Percentiles rank a stretch among this genome's conserved stretches.
Conservation (phyloP, 139 green algal species). For the Micromonas pusilla region DNA sequence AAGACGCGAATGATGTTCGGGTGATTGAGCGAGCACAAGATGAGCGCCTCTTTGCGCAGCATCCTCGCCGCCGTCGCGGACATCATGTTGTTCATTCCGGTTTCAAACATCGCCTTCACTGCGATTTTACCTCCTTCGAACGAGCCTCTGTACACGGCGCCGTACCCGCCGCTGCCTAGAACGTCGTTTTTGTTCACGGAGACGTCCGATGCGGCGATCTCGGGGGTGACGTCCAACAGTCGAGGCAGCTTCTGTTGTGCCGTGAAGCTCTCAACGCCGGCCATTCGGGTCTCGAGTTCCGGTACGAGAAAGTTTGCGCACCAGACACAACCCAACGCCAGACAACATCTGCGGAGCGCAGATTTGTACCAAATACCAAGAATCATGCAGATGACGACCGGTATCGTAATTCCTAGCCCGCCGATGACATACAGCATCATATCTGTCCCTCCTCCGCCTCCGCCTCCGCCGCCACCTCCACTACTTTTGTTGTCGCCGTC, state of each 20-base stretch:
- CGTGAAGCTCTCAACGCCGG: not conserved
- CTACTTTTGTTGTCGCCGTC: no score
- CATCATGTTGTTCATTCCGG: not conserved
- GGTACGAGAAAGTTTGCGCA: no score
- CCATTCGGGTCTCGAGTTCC: no score
- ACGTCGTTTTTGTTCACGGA: not conserved
- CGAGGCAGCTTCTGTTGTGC: conserved; percentile 1
- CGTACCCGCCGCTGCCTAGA: not conserved
- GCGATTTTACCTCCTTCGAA: not conserved
- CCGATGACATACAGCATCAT: no score
- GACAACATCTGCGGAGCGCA: no score
- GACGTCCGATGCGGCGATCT: not conserved
- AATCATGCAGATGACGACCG: no score
- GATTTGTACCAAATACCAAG: no score
- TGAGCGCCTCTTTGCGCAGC: not conserved
- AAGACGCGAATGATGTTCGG: not conserved
- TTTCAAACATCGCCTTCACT: not conserved
- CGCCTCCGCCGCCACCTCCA: no score
- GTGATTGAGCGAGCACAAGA: conserved; percentile 1
- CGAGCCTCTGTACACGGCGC: not conserved
- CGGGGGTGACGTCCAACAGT: not conserved
- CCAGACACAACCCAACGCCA: no score
- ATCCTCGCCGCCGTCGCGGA: not conserved
- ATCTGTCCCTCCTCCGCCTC: no score
- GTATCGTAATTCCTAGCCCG: no score